Evolutionary conservation across 805 yeast species (phyloP), one percentile per base, ranked within the genome.

Genomic region (Lachancea waltii): DNA sequence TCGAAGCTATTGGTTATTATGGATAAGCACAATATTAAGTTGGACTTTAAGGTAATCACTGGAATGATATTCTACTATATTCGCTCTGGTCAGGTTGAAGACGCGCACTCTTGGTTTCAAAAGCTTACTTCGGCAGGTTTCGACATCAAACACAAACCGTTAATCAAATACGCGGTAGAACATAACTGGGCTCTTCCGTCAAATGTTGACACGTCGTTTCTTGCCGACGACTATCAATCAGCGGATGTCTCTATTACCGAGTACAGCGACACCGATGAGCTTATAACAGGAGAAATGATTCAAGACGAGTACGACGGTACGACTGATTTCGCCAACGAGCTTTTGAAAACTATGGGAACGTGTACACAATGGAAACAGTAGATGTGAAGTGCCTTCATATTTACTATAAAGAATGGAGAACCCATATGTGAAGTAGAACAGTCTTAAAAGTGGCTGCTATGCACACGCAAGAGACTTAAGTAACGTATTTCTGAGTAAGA

Each of bases 91-190:
- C 46, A 52, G 16, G 32, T 34, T 9, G 44, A 44, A 3, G 50
- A 46, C 11, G 62, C 64, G 3, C 36, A 50, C 11, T 11, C 40
- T 5, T 59, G 63, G 63, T 59, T 56, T 30, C 18, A 45, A 20
- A 56, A 46, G 33, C 48, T 57, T 9, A 19, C 47, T 5, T 22
- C 37, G n/a, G 52, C 50, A 8, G 48, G 50, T 3, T 58, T 51
- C 21, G 40, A 45, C 9, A 35, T 59, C 7, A 45, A 36, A 13
- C 58, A 59, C 37, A 28, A 30, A 16, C 15, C 37, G 3, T 25
- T 59, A 15, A 41, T 58, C 11, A 32, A 48, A 26, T 36, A 43
- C 5, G 43, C 51, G 2, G 27, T 39, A 7, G 37, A 42, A 25
- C 36, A 51, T 16, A 43, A 38, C 13, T 58, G 63, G 63, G 47